Percentiles rank a stretch among this genome's conserved stretches.
These are phyloP conservation scores for Macroventuria anomochaeta DNA, from an alignment of 2,329 filamentous ascomycete species.

Conservation along the genomic window DNA sequence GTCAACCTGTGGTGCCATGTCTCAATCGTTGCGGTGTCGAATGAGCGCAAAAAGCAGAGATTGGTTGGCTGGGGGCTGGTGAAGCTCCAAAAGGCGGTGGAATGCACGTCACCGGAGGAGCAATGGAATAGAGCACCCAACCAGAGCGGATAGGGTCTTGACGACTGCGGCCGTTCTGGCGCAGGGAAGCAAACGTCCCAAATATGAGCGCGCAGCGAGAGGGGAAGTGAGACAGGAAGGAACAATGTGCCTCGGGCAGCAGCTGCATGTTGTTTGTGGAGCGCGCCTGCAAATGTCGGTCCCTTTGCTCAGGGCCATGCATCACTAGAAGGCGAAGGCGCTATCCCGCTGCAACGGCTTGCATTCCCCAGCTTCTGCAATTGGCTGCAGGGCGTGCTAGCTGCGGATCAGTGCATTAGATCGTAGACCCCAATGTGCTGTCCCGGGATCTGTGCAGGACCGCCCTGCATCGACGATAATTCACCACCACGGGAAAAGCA, in stretches of 20 bases:
- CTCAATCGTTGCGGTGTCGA: constrained; percentile 16
- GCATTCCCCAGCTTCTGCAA: constrained; percentile 11
- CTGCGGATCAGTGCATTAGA: constrained; percentile 18
- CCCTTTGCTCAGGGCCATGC: constrained; percentile 10
- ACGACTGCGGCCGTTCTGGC: background rate
- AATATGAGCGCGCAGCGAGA: background rate
- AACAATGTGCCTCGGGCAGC: constrained; percentile 14
- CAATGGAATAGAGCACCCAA: constrained; percentile 14
- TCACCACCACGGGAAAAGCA: background rate
- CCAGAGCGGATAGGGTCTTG: background rate
- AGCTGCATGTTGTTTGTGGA: constrained; percentile 15
- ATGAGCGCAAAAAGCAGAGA: background rate
- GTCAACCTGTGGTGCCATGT: constrained; percentile 46
- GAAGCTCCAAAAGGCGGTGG: constrained; percentile 26
- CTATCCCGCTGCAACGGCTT: constrained; percentile 23
- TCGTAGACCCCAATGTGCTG: constrained; percentile 9
- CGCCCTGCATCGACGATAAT: constrained; percentile 9
- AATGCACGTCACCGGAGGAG: constrained; percentile 34
- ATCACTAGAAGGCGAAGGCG: constrained; percentile 24
- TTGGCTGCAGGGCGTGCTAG: constrained; percentile 19
- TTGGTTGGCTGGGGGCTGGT: constrained; percentile 15
- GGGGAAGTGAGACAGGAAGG: background rate
- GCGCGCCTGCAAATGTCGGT: constrained; percentile 9
- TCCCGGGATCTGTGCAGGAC: constrained; percentile 22
- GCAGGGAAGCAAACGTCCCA: constrained; percentile 1